Percentiles rank a stretch among this genome's conserved stretches.
Conservation (phyloP, 441 rosid species). For the Lepidium campestre region DNA sequence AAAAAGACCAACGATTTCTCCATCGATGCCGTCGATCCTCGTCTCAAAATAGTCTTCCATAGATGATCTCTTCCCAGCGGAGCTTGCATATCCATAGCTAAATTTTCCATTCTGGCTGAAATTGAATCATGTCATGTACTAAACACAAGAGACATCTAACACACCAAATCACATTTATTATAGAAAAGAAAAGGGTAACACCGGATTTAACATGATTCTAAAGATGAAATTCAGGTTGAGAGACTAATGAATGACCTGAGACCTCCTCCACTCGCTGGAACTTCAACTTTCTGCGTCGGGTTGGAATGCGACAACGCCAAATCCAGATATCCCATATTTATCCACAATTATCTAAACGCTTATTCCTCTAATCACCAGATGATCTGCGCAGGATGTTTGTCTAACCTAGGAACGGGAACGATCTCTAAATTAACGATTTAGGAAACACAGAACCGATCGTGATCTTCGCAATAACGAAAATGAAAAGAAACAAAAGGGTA, state of each 20-base stretch:
- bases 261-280: conserved; percentile 80
- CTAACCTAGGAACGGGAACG: not conserved
- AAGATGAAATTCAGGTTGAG: not conserved
- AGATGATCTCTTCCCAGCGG: conserved; percentile 87
- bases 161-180: not conserved
- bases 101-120: conserved; percentile 84
- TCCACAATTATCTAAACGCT: conserved; percentile 10
- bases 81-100: conserved; percentile 97
- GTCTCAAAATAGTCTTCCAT: conserved; percentile 98
- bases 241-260: conserved; percentile 45
- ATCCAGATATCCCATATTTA: conserved; percentile 67
- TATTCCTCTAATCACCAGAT: not conserved
- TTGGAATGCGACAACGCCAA: conserved; percentile 59
- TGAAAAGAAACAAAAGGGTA: not conserved
- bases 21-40: conserved; percentile 79
- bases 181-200: not conserved
- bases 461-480: not conserved
- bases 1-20: conserved; percentile 87
- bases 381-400: not conserved
- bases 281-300: conserved; percentile 48
- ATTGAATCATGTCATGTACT: not conserved
- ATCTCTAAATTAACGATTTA: not conserved
- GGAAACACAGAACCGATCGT: not conserved
- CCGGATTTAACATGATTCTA: not conserved
- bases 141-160: not conserved